Conservation (phyloP, 352 stramenopile species). For the Pythium aquatile region DNA sequence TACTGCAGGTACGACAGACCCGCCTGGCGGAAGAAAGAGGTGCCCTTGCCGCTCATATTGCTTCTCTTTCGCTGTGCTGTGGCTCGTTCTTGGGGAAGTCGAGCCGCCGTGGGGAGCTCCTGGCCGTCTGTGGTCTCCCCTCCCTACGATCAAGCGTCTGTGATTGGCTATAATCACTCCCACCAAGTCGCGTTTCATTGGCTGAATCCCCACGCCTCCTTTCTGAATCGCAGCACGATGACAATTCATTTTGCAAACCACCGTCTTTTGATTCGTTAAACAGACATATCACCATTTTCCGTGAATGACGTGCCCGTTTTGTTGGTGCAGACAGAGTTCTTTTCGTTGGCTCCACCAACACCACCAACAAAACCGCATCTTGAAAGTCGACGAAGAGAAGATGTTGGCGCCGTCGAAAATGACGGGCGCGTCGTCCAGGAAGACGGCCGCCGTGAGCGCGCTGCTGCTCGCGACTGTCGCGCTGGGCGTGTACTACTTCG, state of each 20-base stretch:
- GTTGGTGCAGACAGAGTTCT: conserved; percentile 18
- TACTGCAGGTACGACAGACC: conserved; percentile 89
- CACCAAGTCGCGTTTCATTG: conserved; percentile 12
- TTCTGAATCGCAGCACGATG: background rate
- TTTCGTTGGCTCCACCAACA: conserved; percentile 10
- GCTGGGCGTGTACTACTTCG: conserved; percentile 45
- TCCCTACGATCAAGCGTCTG: background rate
- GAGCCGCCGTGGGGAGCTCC: conserved; percentile 3
- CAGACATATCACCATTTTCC: background rate
- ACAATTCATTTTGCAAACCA: conserved; percentile 21
- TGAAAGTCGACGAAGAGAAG: conserved; percentile 7
- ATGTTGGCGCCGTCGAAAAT: conserved; percentile 24
- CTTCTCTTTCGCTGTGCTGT: conserved; percentile 12
- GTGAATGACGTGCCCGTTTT: conserved; percentile 9
- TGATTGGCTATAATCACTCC: conserved; percentile 20
- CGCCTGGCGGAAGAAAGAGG: conserved; percentile 84
- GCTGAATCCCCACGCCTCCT: conserved; percentile 8
- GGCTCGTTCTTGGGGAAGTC: conserved; percentile 2
- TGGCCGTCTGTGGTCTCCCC: conserved; percentile 25
- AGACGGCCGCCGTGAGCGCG: conserved; percentile 38
- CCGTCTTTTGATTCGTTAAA: conserved; percentile 16
- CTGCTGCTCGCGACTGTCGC: conserved; percentile 47
- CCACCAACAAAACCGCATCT: conserved; percentile 5
- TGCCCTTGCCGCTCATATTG: conserved; percentile 76
- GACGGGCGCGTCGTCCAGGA: conserved; percentile 10